Evolutionary conservation across 1,284 basidiomycete genomes (phyloP).

Genomic region (Naganishia sp.): DNA sequence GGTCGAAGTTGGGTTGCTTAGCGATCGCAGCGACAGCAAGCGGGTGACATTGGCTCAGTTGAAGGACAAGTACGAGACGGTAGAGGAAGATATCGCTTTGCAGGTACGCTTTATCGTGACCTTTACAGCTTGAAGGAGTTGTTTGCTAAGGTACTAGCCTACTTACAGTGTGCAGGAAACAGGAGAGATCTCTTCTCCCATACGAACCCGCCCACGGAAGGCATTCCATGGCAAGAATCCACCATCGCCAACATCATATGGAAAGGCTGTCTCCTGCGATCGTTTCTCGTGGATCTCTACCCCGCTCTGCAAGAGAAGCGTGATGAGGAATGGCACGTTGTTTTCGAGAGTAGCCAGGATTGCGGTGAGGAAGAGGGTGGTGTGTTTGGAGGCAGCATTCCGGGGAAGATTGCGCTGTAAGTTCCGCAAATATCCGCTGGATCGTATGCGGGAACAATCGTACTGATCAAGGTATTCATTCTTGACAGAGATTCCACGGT

Average conservation of each 20-base stretch:
- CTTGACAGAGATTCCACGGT: constrained; percentile 6
- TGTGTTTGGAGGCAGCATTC: constrained; percentile 26
- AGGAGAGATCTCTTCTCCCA: constrained; percentile 22
- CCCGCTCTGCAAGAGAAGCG: constrained; percentile 1
- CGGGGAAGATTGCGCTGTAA: constrained; percentile 15
- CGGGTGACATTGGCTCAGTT: constrained; percentile 5
- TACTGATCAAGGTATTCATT: background rate
- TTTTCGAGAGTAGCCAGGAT: constrained; percentile 27
- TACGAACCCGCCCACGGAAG: constrained; percentile 11
- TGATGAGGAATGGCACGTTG: constrained; percentile 18
- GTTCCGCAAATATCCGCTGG: background rate
- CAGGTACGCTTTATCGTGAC: constrained; percentile 6
- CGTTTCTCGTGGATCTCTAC: constrained; percentile 11
- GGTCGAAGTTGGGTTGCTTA: background rate
- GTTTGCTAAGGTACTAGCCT: background rate
- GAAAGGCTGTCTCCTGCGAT: constrained; percentile 19
- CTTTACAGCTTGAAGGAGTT: background rate
- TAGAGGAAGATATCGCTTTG: constrained; percentile 25
- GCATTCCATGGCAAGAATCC: constrained; percentile 26
- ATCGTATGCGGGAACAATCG: background rate
- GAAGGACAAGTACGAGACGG: constrained; percentile 15
- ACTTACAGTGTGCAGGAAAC: constrained; percentile 24
- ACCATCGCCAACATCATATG: constrained; percentile 28
- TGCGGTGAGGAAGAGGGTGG: constrained; percentile 29
- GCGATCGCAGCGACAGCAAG: background rate